Evolutionary conservation across 2,329 filamentous ascomycete species (phyloP).

Genomic region (Fusarium stilboides): DNA sequence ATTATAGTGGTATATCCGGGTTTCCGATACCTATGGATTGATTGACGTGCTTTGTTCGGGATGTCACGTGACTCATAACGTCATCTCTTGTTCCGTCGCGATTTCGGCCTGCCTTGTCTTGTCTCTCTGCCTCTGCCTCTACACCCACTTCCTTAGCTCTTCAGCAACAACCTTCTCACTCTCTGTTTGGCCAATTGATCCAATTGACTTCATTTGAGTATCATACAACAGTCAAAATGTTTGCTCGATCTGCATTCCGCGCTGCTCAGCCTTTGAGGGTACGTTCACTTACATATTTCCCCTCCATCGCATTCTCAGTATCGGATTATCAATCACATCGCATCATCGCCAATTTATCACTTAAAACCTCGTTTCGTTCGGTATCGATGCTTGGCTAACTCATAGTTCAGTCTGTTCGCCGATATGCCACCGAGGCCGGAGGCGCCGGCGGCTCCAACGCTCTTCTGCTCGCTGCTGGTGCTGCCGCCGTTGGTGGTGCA

Average conservation of each 20-base stretch:
- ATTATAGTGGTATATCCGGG: conserved; percentile 5
- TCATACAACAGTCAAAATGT: conserved; percentile 66
- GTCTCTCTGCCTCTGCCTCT: conserved; percentile 3
- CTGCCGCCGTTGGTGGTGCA: conserved; percentile 70
- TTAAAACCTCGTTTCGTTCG: not conserved
- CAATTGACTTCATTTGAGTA: conserved; percentile 44
- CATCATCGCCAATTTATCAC: conserved; percentile 16
- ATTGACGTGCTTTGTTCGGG: conserved; percentile 14
- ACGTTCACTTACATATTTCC: conserved; percentile 51
- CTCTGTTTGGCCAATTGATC: conserved; percentile 41
- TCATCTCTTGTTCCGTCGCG: conserved; percentile 33
- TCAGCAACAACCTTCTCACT: conserved; percentile 22
- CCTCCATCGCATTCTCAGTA: conserved; percentile 9
- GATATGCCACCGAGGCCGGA: conserved; percentile 77
- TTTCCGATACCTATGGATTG: not conserved
- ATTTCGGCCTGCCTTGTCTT: conserved; percentile 30
- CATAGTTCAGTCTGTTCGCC: conserved; percentile 64
- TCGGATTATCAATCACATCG: conserved; percentile 27
- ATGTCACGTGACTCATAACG: conserved; percentile 45
- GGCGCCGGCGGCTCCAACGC: conserved; percentile 71
- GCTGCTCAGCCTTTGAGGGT: conserved; percentile 77
- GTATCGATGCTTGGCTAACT: conserved; percentile 29
- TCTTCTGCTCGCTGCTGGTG: conserved; percentile 73
- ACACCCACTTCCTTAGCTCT: conserved; percentile 35
- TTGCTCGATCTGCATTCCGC: conserved; percentile 76